phyloP scores from a whole-genome alignment of 768 basidiomycete genomes.

The Tulasnella sp. region DNA sequence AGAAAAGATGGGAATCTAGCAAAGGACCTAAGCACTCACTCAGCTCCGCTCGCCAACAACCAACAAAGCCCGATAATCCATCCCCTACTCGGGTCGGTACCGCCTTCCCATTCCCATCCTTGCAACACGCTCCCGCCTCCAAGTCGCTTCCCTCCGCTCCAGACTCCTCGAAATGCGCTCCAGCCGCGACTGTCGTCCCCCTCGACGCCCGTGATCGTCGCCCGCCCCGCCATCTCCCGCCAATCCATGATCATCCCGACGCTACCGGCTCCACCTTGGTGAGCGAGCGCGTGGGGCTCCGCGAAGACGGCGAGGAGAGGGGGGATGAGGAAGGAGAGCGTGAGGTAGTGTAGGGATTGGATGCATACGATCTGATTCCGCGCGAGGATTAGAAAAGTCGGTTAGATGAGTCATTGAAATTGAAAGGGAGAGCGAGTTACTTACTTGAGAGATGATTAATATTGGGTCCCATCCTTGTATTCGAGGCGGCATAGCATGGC shows the following conservation, averaged over 20 bases:
- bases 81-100: conserved; percentile 65
- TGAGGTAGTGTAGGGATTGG: conserved; percentile 89
- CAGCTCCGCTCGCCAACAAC: conserved; percentile 67
- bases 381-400: background rate
- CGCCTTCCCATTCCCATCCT: conserved; percentile 49
- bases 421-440: conserved; percentile 15
- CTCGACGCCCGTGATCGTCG: conserved; percentile 57
- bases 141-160: conserved; percentile 70
- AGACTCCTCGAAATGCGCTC: conserved; percentile 57
- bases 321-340: conserved; percentile 70
- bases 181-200: conserved; percentile 46
- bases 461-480: conserved; percentile 73
- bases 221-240: conserved; percentile 84
- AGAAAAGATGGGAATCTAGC: background rate
- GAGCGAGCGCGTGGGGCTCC: conserved; percentile 20
- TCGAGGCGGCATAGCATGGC: conserved; percentile 11
- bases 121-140: conserved; percentile 42
- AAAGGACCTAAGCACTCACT: conserved; percentile 71
- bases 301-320: conserved; percentile 67
- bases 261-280: conserved; percentile 26
- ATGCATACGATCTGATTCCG: conserved; percentile 73
- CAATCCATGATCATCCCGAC: conserved; percentile 91
- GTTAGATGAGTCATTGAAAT: background rate
- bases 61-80: conserved; percentile 88
- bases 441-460: conserved; percentile 73